Evolutionary conservation across 2,329 filamentous ascomycete species (phyloP), one percentile per base, ranked within the genome.

Genomic region (Hypoxylon rubiginosum): DNA sequence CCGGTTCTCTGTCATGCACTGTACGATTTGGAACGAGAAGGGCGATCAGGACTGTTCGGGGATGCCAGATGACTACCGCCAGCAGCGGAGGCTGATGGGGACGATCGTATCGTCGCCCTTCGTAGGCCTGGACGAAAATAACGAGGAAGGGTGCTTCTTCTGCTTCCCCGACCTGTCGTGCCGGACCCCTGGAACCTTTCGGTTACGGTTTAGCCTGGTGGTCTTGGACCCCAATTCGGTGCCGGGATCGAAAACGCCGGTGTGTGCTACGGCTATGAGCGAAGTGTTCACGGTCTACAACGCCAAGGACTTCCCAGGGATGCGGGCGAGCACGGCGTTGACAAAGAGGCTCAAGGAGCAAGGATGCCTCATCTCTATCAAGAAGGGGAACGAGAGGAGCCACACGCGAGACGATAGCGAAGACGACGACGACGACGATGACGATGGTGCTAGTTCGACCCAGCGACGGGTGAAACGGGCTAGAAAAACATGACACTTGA

Each of bases 281-380:
- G 88, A 92, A 15, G 81, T 89, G n/a, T 94, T 96, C 74, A 89
- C 87, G 11, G 92, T 94, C 7, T 94, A 91, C 77, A 94, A 91
- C 46, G 92, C 92, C 46, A 96, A 95, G 76, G 92, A 95, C 75
- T 96, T 96, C 65, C 91, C 92, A 0, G 92, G 92, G 5, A 96
- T 96, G 92, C 85, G 90, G 62, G 89, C 91, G 1, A 94, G 91
- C 76, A 94, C 91, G 26, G 83, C 86, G 17, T 80, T 96, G 39
- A 92, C 92, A 1, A 92, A 92, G 76, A 84, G 86, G 32, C 81
- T 96, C 62, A 92, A 93, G 77, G 85, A 91, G 73, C 92, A 95
- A 79, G 92, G 92, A 3, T 92, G 92, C 73, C 89, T 93, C 53
- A 94, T 96, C 66, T 92, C 92, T 36, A 92, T 95, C 67, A 95